Evolutionary conservation across 108 stramenopile species (phyloP), one percentile per base, ranked within the genome.

Genomic region (Schizochytrium sp.): DNA sequence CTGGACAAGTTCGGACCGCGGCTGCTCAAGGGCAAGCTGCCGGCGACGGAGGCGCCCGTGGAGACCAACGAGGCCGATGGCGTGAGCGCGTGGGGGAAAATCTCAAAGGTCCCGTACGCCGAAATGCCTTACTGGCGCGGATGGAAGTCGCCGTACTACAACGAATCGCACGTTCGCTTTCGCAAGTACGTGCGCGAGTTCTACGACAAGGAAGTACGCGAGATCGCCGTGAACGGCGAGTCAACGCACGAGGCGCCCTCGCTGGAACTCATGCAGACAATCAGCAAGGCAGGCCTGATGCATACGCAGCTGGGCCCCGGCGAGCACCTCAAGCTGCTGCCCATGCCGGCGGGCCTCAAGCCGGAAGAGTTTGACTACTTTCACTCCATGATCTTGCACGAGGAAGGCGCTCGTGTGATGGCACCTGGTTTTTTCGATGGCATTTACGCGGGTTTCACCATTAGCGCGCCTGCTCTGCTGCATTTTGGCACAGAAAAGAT

Each of bases 171-270:
- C 76, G 6, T 47, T 34, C 76, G 76, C 76, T 83, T 83, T 45
- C 45, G 76, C 45, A 47, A 83, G 76, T 83, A 83, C 51, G 76
- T 83, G 18, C 76, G 76, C 76, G 76, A 83, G 76, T 83, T 83
- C 51, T 83, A 83, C 76, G 76, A 83, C 76, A 47, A 53, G 4
- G 48, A 83, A 23, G 76, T 83, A n/a, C 76, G 76, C 51, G 76
- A 83, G 76, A 55, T 83, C 51, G 76, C 76, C 76, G 28, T 83
- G 16, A 28, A 47, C 45, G 28, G 76, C 76, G 76, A 83, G 51
- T 4, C 8, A 16, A 25, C 45, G 23, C 19, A 83, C 23, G 23
- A 55, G 18, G 23, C 6, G 19, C 48, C 76, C 12, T 8, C 6
- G 8, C 51, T 83, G 10, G 76, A 83, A 23, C 76, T 83, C 76